Conservation (phyloP, 208 protist species). For the Naegleria lovaniensis region DNA sequence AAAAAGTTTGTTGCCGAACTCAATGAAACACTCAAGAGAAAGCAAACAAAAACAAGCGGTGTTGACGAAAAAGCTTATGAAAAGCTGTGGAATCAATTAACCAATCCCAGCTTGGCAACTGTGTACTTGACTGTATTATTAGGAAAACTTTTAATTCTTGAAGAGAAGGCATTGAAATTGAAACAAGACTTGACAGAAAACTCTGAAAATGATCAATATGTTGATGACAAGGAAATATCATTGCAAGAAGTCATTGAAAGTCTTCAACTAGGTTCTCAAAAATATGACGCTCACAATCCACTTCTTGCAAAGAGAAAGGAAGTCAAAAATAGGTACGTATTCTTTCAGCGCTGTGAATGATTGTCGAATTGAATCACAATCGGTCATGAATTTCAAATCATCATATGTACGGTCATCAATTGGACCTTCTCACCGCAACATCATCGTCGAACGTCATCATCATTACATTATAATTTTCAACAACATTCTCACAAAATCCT, state of each 20-base stretch:
- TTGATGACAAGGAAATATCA: neutral
- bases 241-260: neutral
- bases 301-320: constrained; percentile 10
- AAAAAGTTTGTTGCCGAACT: constrained; percentile 2
- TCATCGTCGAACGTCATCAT: too few species aligned
- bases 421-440: too few species aligned
- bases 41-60: neutral
- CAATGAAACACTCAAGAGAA: neutral
- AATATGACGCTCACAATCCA: neutral
- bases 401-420: neutral
- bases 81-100: neutral
- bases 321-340: constrained; percentile 6
- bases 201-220: neutral
- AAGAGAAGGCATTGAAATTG: neutral
- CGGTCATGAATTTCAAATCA: too few species aligned
- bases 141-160: neutral
- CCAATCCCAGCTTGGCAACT: neutral
- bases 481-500: too few species aligned
- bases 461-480: too few species aligned
- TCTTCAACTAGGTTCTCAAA: neutral
- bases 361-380: too few species aligned
- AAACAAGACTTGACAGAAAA: neutral
- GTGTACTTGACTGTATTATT: constrained; percentile 15
- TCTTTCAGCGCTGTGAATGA: too few species aligned
- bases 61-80: neutral